Conservation (phyloP, 2,329 filamentous ascomycete genomes). For the Botryotinia calthae region DNA sequence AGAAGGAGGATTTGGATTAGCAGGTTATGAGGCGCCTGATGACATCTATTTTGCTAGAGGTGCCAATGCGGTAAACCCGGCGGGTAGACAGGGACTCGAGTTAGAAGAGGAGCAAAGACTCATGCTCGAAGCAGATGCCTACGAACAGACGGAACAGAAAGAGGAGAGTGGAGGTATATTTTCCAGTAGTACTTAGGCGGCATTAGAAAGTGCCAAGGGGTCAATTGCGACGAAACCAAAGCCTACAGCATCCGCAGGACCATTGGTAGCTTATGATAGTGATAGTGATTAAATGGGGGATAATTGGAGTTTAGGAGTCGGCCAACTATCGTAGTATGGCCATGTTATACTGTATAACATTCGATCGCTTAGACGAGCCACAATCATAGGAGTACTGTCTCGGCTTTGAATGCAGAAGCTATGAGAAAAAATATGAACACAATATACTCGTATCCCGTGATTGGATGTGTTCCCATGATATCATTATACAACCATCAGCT, state of each 20-base stretch:
- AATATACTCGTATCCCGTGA: neutral
- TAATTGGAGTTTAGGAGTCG: conserved; percentile 25
- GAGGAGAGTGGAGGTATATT: conserved; percentile 62
- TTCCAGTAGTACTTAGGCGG: conserved; percentile 76
- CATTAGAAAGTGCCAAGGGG: conserved; percentile 61
- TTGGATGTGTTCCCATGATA: neutral
- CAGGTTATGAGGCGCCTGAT: conserved; percentile 81
- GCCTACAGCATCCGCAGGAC: conserved; percentile 59
- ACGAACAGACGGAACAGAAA: conserved; percentile 43
- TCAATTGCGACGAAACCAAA: conserved; percentile 50
- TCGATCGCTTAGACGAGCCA: neutral
- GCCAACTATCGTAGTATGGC: neutral
- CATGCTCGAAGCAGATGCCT: conserved; percentile 50
- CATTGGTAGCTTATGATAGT: conserved; percentile 85
- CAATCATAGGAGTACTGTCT: neutral
- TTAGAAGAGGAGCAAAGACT: conserved; percentile 60
- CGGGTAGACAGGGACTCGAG: conserved; percentile 58
- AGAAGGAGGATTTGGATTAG: conserved; percentile 80
- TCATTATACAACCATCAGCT: conserved; percentile 48
- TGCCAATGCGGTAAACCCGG: conserved; percentile 61
- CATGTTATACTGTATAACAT: conserved; percentile 12
- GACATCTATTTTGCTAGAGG: conserved; percentile 89
- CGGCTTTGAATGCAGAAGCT: neutral
- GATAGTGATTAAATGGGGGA: conserved; percentile 62
- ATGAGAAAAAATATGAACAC: neutral